Conservation (phyloP, 2,329 filamentous ascomycete species). For the Emericellopsis atlantica region DNA sequence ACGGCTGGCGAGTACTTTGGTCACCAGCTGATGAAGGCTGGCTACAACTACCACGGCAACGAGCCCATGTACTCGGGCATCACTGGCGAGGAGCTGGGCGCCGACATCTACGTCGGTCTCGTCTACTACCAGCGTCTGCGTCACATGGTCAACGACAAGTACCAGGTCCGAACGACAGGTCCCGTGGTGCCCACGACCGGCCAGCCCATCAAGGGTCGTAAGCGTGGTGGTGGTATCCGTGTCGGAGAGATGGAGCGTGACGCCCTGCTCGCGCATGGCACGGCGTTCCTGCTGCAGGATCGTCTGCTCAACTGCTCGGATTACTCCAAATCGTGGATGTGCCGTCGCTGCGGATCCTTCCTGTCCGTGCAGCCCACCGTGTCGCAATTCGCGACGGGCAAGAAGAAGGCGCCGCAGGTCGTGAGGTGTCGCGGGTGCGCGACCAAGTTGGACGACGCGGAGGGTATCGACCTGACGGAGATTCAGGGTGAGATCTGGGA, state of each 20-base stretch:
- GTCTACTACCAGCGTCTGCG: conserved; percentile 97
- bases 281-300: conserved; percentile 89
- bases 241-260: conserved; percentile 99
- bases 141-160: conserved; percentile 99
- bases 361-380: conserved; percentile 74
- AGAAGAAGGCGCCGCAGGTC: conserved; percentile 52
- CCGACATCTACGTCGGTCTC: conserved; percentile 92
- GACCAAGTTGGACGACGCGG: conserved; percentile 41
- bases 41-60: conserved; percentile 97
- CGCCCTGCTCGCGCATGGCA: conserved; percentile 86
- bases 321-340: conserved; percentile 81
- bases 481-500: conserved; percentile 75
- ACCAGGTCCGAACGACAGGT: conserved; percentile 91
- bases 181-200: conserved; percentile 83
- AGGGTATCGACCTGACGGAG: conserved; percentile 41
- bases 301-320: conserved; percentile 95
- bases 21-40: conserved; percentile 85
- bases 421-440: conserved; percentile 76
- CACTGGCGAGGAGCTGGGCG: conserved; percentile 84
- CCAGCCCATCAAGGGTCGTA: conserved; percentile 93
- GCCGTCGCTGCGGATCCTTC: conserved; percentile 81
- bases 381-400: conserved; percentile 43
- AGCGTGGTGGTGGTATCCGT: conserved; percentile 94
- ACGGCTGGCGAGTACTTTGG: conserved; percentile 92
- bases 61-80: conserved; percentile 98